Conservation (phyloP, 441 rosid species). For the Gossypium schwendimanii region DNA sequence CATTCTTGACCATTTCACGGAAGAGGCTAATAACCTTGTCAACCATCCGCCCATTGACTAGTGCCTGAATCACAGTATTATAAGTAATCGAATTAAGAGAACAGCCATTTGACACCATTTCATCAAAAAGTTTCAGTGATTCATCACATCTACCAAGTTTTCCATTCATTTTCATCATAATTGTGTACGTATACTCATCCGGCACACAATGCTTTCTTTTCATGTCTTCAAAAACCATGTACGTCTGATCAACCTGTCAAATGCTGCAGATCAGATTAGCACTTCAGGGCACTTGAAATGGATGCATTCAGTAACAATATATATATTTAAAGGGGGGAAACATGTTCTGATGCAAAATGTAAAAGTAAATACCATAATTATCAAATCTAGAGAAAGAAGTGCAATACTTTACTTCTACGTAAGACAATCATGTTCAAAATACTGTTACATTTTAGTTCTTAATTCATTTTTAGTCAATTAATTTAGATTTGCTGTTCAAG, state of each 20-base stretch:
- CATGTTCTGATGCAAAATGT: background rate
- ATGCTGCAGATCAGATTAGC: conserved; percentile 62
- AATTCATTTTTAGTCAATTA: background rate
- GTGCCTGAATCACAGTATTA: conserved; percentile 75
- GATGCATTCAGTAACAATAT: background rate
- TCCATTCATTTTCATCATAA: conserved; percentile 77
- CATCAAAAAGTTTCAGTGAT: conserved; percentile 54
- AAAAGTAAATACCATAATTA: background rate
- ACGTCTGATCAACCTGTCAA: conserved; percentile 69
- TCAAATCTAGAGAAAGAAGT: background rate
- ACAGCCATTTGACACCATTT: conserved; percentile 57
- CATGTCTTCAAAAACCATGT: conserved; percentile 78
- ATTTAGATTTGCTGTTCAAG: background rate
- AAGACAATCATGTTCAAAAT: background rate
- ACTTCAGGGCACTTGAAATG: conserved; percentile 21
- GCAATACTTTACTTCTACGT: background rate
- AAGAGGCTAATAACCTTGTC: conserved; percentile 52
- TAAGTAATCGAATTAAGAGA: conserved; percentile 57
- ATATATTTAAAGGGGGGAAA: background rate
- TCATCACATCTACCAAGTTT: conserved; percentile 58
- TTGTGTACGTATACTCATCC: conserved; percentile 75
- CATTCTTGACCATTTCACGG: conserved; percentile 63
- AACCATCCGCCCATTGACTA: conserved; percentile 54
- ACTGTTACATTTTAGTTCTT: background rate
- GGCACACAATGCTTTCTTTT: conserved; percentile 56